Conservation (phyloP, 2,329 filamentous ascomycete genomes). For the Blastomyces emzantsi region DNA sequence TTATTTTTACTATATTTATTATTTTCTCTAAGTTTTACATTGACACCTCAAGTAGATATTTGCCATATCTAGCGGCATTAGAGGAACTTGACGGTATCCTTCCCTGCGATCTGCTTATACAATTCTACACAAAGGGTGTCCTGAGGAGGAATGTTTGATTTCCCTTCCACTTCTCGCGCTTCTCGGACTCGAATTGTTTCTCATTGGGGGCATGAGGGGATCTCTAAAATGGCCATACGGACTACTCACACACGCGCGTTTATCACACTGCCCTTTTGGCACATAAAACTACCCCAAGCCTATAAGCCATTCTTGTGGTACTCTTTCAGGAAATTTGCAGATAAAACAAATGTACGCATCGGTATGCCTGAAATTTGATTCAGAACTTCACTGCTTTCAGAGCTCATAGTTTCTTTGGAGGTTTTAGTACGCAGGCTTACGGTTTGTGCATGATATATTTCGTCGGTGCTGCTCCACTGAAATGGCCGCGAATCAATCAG, state of each 20-base stretch:
- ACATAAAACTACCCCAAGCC: not conserved
- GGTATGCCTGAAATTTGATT: no score
- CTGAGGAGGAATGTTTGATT: constrained; percentile 16
- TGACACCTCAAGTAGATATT: constrained; percentile 6
- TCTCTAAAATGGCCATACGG: no score
- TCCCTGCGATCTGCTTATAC: constrained; percentile 19
- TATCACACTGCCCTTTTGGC: not conserved
- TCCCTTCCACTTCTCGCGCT: not conserved
- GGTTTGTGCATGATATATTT: no score
- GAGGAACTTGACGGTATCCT: constrained; percentile 26
- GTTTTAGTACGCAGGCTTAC: no score
- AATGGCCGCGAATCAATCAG: no score
- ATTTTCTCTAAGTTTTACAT: constrained; percentile 5
- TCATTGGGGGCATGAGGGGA: not conserved
- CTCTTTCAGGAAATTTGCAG: no score
- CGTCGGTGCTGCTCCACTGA: no score
- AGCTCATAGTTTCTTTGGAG: no score
- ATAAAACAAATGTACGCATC: no score
- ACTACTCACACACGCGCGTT: no score
- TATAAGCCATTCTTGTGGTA: not conserved
- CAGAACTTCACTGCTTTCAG: no score
- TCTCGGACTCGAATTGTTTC: not conserved
- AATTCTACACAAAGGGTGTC: constrained; percentile 19
- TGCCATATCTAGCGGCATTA: constrained; percentile 18
- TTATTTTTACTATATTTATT: no score